Evolutionary conservation across 805 yeast genomes (phyloP).

Genomic region (Starmerella floris): DNA sequence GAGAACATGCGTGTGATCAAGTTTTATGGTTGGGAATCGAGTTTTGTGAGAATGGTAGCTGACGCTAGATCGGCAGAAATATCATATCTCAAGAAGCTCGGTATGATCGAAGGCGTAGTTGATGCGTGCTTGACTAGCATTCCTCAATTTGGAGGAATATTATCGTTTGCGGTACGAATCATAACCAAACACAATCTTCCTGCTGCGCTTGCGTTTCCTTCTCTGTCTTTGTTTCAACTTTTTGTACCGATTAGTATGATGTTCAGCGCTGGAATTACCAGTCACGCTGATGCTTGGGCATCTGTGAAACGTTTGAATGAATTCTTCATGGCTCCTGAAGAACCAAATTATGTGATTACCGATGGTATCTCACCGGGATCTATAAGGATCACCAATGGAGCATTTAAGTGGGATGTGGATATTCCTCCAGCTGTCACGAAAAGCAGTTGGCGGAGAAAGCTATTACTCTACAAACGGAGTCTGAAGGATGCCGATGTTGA

Average conservation of each 20-base stretch:
- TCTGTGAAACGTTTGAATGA: conserved; percentile 21
- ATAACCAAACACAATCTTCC: conserved; percentile 33
- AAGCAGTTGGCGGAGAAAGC: conserved; percentile 15
- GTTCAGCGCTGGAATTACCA: conserved; percentile 36
- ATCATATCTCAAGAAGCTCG: conserved; percentile 46
- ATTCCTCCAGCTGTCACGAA: conserved; percentile 8
- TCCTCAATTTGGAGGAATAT: conserved; percentile 60
- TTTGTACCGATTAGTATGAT: conserved; percentile 54
- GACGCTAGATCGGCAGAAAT: conserved; percentile 51
- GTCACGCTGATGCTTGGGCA: conserved; percentile 32
- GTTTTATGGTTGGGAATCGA: conserved; percentile 82
- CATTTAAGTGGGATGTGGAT: conserved; percentile 51
- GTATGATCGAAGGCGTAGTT: conserved; percentile 47
- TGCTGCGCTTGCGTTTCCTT: conserved; percentile 58
- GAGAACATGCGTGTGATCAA: conserved; percentile 70
- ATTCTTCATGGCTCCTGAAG: conserved; percentile 29
- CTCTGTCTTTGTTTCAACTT: conserved; percentile 55
- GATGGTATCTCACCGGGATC: conserved; percentile 31
- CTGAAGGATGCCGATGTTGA: conserved; percentile 8
- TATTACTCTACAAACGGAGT: conserved; percentile 9
- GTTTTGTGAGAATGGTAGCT: conserved; percentile 48
- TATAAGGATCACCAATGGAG: conserved; percentile 38
- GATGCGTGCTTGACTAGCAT: conserved; percentile 55
- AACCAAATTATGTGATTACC: conserved; percentile 24
- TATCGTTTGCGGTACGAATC: conserved; percentile 38